Evolutionary conservation across 768 basidiomycete genomes (phyloP).

Genomic region (Tricholoma saponaceum): DNA sequence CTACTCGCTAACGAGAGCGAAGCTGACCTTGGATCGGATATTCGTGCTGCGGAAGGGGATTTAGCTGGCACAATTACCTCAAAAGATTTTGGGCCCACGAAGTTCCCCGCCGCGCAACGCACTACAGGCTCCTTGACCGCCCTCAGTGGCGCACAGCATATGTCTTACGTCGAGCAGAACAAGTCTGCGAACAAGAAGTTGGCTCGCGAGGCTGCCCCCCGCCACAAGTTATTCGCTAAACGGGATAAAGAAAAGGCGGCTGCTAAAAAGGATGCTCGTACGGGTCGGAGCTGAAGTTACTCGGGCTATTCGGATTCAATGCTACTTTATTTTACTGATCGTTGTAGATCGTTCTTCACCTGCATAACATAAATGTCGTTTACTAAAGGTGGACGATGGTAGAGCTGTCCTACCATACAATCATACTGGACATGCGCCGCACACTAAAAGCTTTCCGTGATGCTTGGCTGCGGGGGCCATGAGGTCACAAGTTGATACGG

Average conservation of each 20-base stretch:
- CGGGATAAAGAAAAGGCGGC: constrained; percentile 73
- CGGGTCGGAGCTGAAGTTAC: constrained; percentile 18
- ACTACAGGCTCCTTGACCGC: constrained; percentile 81
- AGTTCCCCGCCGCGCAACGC: constrained; percentile 65
- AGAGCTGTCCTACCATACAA: no score
- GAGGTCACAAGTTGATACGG: background rate
- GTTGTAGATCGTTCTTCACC: background rate
- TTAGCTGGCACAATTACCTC: constrained; percentile 83
- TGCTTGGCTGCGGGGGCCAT: background rate
- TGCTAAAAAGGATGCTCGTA: constrained; percentile 40
- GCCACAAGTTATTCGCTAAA: constrained; percentile 80
- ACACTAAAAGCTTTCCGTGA: background rate
- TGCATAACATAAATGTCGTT: background rate
- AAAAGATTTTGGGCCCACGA: constrained; percentile 79
- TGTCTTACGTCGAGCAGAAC: constrained; percentile 92
- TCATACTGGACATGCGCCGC: background rate
- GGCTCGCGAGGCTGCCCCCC: constrained; percentile 47
- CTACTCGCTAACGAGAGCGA: constrained; percentile 87
- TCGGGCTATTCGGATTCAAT: constrained; percentile 12
- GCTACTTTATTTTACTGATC: constrained; percentile 3
- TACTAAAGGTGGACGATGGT: no score
- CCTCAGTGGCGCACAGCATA: constrained; percentile 84
- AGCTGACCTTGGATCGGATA: constrained; percentile 83
- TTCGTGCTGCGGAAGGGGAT: constrained; percentile 80
- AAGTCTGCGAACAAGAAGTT: constrained; percentile 85